Base-by-base conservation (phyloP, 495 filamentous ascomycete genomes). In the Hyaloscypha bicolor region DNA sequence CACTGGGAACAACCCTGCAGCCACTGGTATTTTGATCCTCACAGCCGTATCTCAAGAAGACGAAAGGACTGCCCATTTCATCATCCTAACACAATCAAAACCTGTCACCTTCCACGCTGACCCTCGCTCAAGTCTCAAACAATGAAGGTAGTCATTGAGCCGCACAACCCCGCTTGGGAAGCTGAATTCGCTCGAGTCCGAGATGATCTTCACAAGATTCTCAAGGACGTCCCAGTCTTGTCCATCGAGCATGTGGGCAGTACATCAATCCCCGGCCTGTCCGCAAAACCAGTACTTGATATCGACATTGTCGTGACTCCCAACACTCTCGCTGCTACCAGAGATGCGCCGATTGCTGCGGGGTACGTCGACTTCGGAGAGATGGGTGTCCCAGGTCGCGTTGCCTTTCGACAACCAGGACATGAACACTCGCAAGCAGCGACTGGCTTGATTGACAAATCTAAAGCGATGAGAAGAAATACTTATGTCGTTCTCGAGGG, bases 281-380 rank as follows among this genome's bases (percentile, higher is more conserved):
- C 79, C 3, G 82, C 82, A 31, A 85, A 85, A 68, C 76, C 76
- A 62, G 66, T 84, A 32, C 79, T 85, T 33, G 82, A 85, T 62
- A 71, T 86, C 33, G 82, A 86, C 66, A 70, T 86, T n/a, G 70
- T 78, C 30, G 67, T 85, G 22, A 64, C 62, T 12, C 55, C 25
- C 14, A 19, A 52, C 31, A 6, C 31, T 21, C 53, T 73, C 53
- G 4, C 55, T 14, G 35, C 51, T 9, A 59, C 62, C 6, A 29
- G 62, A n/a, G 60, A 4, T n/a, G 68, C 64, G 4, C 33, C 70
- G 30, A 35, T 63, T 0, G 4, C 25, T 5, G 65, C 55, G 4
- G 68, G 65, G 3, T 73, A 73, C 42, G n/a, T 32, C 5, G 64
- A 66, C 60, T 62, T 60, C 14, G 67, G 70, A 5, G 70, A 72